phyloP scores from a whole-genome alignment of 2,329 filamentous ascomycete species.

The Trichoderma sp. region DNA sequence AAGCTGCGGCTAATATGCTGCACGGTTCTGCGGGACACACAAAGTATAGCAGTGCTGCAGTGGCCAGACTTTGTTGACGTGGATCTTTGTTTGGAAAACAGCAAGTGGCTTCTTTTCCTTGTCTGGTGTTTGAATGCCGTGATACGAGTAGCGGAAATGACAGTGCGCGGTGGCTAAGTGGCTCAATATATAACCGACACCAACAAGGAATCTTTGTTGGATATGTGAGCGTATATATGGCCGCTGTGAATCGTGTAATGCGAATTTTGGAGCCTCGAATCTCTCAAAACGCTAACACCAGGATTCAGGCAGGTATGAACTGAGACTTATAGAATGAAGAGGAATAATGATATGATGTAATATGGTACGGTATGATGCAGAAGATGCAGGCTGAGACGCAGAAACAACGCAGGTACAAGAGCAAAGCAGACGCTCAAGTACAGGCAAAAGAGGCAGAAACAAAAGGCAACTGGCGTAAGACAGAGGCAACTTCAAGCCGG shows the following conservation, averaged over 20 bases:
- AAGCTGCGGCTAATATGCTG: background rate
- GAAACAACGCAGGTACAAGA: slow-evolving; percentile 28
- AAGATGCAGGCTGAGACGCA: background rate
- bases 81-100: background rate
- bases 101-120: background rate
- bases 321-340: background rate
- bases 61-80: background rate
- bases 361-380: background rate
- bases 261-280: background rate
- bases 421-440: slow-evolving; percentile 36
- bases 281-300: background rate
- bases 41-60: background rate
- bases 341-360: background rate
- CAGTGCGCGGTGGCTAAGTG: background rate
- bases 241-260: background rate
- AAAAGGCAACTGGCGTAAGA: background rate
- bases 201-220: background rate
- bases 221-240: background rate
- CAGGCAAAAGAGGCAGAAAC: slow-evolving; percentile 28
- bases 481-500: background rate
- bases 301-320: background rate
- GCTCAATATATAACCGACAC: background rate
- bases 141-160: background rate
- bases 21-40: background rate
- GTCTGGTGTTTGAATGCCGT: background rate